Evolutionary conservation across 257 asterid genomes (phyloP).

Genomic region (Coffea eugenioides): DNA sequence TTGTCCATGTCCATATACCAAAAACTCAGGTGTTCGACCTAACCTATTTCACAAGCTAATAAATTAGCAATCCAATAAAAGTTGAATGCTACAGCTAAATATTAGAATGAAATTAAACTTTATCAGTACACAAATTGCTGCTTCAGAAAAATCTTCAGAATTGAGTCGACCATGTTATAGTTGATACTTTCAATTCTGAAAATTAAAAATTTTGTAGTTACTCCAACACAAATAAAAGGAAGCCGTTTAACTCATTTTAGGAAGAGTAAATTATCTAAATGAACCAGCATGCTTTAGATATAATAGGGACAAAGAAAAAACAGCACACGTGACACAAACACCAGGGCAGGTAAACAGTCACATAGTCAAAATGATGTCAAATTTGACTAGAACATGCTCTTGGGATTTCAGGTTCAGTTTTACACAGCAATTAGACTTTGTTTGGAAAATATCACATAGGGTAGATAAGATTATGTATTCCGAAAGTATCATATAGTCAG

Average conservation of each 20-base stretch:
- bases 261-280: background rate
- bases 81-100: background rate
- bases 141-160: background rate
- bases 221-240: background rate
- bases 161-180: background rate
- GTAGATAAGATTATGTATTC: background rate
- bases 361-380: background rate
- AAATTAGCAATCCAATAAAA: constrained; percentile 12
- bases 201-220: background rate
- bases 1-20: constrained; percentile 90
- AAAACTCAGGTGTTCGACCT: constrained; percentile 74
- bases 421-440: background rate
- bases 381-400: background rate
- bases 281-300: background rate
- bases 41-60: constrained; percentile 55
- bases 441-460: background rate
- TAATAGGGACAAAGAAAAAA: background rate
- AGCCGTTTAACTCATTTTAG: background rate
- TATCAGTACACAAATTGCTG: background rate
- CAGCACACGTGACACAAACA: background rate
- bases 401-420: background rate
- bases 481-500: background rate
- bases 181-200: background rate
- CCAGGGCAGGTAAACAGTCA: background rate
- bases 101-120: background rate